Conservation (phyloP, 192 early-diverging fungal genomes). For the Diversispora epigaea region DNA sequence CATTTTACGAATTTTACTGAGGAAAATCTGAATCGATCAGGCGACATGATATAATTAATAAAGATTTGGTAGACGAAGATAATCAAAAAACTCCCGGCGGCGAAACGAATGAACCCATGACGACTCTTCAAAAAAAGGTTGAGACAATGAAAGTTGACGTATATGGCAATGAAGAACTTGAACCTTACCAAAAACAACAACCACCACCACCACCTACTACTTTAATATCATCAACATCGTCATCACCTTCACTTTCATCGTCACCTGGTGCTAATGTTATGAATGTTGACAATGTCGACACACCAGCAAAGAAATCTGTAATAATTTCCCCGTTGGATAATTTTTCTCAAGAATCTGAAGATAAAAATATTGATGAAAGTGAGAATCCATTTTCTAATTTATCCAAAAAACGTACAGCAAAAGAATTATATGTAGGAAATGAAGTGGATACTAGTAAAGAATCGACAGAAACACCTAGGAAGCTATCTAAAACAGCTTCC, state of each 20-base stretch:
- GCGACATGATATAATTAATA: background rate
- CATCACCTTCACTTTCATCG: too few species aligned
- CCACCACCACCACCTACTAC: background rate
- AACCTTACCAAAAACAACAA: too few species aligned
- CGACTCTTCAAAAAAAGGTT: background rate
- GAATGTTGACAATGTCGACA: background rate
- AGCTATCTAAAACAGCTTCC: background rate
- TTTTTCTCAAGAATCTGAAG: background rate
- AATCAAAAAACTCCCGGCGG: background rate
- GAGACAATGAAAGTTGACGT: conserved; percentile 1
- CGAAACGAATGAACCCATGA: conserved; percentile 3
- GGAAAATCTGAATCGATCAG: background rate
- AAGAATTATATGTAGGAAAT: background rate
- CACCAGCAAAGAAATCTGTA: background rate
- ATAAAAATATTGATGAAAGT: background rate
- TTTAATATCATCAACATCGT: too few species aligned
- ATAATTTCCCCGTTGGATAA: background rate
- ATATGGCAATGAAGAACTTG: background rate
- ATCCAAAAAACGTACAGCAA: background rate
- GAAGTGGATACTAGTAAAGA: background rate
- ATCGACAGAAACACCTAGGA: background rate
- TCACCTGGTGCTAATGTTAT: background rate
- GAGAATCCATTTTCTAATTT: background rate
- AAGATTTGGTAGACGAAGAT: background rate
- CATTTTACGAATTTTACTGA: background rate